Evolutionary conservation across 805 yeast genomes (phyloP).

Genomic region (Candida schatavii): DNA sequence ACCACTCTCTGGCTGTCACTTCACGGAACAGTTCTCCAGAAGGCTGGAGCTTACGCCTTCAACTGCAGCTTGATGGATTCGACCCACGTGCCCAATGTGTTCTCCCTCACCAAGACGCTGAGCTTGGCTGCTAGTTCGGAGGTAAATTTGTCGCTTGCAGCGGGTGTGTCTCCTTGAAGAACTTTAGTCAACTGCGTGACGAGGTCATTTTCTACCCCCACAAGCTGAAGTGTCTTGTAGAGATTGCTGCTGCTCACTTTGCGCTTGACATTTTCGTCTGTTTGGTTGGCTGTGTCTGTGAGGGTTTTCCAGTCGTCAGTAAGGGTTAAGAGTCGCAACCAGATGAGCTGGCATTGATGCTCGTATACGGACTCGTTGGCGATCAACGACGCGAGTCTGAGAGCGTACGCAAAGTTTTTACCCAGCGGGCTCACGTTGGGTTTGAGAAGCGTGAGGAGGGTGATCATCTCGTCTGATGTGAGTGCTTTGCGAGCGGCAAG

Average conservation of each 20-base stretch:
- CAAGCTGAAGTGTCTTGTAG: conserved; percentile 37
- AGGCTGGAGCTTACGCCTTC: no score
- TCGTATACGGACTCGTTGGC: conserved; percentile 22
- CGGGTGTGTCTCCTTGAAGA: conserved; percentile 10
- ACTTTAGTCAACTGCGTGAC: conserved; percentile 14
- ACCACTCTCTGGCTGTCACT: no score
- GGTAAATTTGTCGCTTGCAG: conserved; percentile 7
- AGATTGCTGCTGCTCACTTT: conserved; percentile 41
- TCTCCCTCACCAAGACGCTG: conserved; percentile 4
- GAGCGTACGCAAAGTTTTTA: conserved; percentile 36
- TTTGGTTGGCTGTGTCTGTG: conserved; percentile 29
- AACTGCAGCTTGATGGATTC: conserved; percentile 20
- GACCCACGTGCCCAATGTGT: conserved; percentile 7
- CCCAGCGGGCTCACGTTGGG: conserved; percentile 22
- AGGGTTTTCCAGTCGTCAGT: conserved; percentile 52
- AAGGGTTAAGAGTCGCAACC: conserved; percentile 56
- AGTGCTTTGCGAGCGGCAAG: conserved; percentile 41
- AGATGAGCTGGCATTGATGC: conserved; percentile 32
- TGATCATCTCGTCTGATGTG: conserved; percentile 45
- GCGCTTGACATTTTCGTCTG: conserved; percentile 40
- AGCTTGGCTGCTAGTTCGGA: conserved; percentile 8
- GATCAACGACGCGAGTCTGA: conserved; percentile 47
- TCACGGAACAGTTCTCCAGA: no score
- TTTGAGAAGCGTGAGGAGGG: conserved; percentile 47
- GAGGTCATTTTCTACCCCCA: conserved; percentile 19